Evolutionary conservation across 2,329 filamentous ascomycete species (phyloP), one percentile per base, ranked within the genome.

Genomic region (Cladophialophora chaetospira): DNA sequence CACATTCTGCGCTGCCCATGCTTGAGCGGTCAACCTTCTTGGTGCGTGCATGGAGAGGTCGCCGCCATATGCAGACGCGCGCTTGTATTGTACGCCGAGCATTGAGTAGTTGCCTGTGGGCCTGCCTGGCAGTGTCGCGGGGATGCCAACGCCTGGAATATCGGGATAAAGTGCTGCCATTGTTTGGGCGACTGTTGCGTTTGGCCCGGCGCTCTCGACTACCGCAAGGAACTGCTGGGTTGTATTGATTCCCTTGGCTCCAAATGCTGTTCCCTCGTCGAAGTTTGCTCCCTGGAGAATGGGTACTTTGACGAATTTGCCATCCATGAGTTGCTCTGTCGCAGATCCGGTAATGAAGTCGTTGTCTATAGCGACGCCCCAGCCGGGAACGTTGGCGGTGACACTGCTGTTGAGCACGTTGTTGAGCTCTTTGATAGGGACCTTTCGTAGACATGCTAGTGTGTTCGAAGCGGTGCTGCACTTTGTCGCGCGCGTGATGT

Each of bases 371-470:
- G 31, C 31, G 10, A 8, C n/a, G 31, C 31, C 35, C n/a, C 9
- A 38, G 19, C 13, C 29, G 5, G 56, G 56, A n/a, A 58, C 51
- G 10, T 26, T 21, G 3, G 51, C 55, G 9, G 60, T 60, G 3
- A 50, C 53, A 21, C 57, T 59, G 45, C 52, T 60, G 60, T 84
- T 68, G 70, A 89, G 76, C 17, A 71, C 71, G 1, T 72, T 64
- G 57, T 86, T 81, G 63, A 89, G 83, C 1, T 73, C 78, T 4
- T 81, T 74, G 68, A 86, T 88, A 23, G 81, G 75, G 1, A 84
- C 71, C 1, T 70, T 70, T 21, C 89, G 84, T 9, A 95, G 80
- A 68, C 88, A 91, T 11, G 78, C 76, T 8, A 91, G 76, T 0
- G 82, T 84, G 66, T 88, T 81, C 1, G 70, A 66, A 1, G 78